Conservation (phyloP, 2,329 filamentous ascomycete species). For the Pestalotiopsis sp. region DNA sequence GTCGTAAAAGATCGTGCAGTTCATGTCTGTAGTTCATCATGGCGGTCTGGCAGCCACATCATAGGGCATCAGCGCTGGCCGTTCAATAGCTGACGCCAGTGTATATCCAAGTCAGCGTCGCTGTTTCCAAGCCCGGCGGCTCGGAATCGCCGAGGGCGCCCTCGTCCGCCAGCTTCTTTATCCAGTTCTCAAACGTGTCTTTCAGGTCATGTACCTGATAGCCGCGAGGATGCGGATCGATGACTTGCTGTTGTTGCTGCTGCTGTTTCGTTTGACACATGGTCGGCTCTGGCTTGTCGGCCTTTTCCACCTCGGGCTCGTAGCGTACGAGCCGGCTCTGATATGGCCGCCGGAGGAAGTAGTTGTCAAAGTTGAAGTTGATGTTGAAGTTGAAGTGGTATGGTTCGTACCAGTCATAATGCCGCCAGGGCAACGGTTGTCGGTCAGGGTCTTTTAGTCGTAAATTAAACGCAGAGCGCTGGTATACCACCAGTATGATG, state of each 20-base stretch:
- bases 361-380: slow-evolving; percentile 46
- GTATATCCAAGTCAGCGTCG: slow-evolving; percentile 34
- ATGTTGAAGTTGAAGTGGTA: slow-evolving; percentile 51
- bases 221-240: slow-evolving; percentile 29
- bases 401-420: slow-evolving; percentile 45
- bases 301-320: slow-evolving; percentile 26
- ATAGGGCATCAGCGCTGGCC: background rate
- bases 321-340: slow-evolving; percentile 31
- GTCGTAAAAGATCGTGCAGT: background rate
- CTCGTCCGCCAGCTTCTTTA: slow-evolving; percentile 24
- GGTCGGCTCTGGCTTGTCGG: slow-evolving; percentile 17
- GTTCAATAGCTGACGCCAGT: slow-evolving; percentile 21
- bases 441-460: slow-evolving; percentile 21
- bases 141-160: slow-evolving; percentile 18
- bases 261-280: slow-evolving; percentile 27
- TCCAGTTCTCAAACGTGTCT: slow-evolving; percentile 30
- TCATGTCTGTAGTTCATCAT: background rate
- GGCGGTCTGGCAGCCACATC: background rate
- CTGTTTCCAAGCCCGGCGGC: slow-evolving; percentile 30
- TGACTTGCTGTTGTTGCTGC: slow-evolving; percentile 25
- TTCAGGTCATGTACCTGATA: slow-evolving; percentile 32
- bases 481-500: slow-evolving; percentile 48
- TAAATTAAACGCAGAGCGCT: slow-evolving; percentile 48
- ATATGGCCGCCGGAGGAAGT: slow-evolving; percentile 43
- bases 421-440: slow-evolving; percentile 26